Conservation (phyloP, 2,329 filamentous ascomycete genomes). For the Aspergillus udagawae region DNA sequence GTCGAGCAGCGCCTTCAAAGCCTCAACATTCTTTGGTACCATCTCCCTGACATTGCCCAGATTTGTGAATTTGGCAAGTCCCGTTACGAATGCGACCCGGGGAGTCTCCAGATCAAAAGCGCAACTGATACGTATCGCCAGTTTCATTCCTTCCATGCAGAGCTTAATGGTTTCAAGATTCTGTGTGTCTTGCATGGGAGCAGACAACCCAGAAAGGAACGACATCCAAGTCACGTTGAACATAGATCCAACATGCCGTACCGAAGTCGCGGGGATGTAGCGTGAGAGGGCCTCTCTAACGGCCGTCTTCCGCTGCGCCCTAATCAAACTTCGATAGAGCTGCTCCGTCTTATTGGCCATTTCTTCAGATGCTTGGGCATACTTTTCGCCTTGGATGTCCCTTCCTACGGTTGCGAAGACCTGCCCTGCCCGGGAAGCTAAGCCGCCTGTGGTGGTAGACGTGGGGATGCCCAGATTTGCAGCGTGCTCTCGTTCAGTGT, state of each 20-base stretch:
- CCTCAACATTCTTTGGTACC: slow-evolving; percentile 93
- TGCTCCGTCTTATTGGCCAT: slow-evolving; percentile 79
- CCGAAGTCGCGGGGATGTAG: slow-evolving; percentile 90
- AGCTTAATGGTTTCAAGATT: slow-evolving; percentile 88
- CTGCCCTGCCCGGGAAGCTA: slow-evolving; percentile 80
- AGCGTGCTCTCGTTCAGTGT: slow-evolving; percentile 85
- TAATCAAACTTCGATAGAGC: slow-evolving; percentile 88
- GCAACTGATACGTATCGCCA: slow-evolving; percentile 90
- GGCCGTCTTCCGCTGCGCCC: slow-evolving; percentile 79
- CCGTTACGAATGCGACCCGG: slow-evolving; percentile 89
- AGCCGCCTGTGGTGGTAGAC: slow-evolving; percentile 59
- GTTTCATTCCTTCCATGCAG: slow-evolving; percentile 91
- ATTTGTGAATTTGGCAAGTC: slow-evolving; percentile 89
- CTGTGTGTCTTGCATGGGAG: slow-evolving; percentile 87
- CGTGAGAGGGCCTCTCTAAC: slow-evolving; percentile 62
- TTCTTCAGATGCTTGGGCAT: slow-evolving; percentile 91
- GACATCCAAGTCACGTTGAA: slow-evolving; percentile 99
- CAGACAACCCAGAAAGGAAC: slow-evolving; percentile 89
- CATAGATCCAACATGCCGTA: slow-evolving; percentile 95
- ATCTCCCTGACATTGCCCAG: slow-evolving; percentile 94
- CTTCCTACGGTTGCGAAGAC: slow-evolving; percentile 88
- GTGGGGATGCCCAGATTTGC: slow-evolving; percentile 67
- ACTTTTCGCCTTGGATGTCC: slow-evolving; percentile 87
- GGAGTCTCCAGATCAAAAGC: slow-evolving; percentile 92
- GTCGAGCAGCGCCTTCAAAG: slow-evolving; percentile 84